Base-by-base conservation (phyloP, 2,329 filamentous ascomycete species). In the Talaromyces verruculosus region DNA sequence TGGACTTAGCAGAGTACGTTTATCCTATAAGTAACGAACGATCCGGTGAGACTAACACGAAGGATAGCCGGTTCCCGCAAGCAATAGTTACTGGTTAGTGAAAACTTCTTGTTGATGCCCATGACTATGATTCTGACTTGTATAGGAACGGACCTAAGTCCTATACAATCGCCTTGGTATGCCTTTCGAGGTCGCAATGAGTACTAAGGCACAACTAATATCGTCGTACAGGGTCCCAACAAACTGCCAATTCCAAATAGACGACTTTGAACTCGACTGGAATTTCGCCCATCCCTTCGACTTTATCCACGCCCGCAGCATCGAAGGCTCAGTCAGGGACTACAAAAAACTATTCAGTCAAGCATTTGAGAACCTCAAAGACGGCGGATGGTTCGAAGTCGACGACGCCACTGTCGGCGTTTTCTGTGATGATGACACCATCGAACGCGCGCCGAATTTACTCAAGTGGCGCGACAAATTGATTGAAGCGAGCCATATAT, bases 251-350 rank as follows among this genome's bases (percentile, higher is more conserved):
- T 66, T 68, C 22, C 57, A 65, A 35, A 60, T 75, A 28, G 73
- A 74, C 33, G 73, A 75, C 59, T 71, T 69, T 39, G 70, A 74
- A 43, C 62, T 70, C n/a, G 69, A 72, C 5, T 75, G 73, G 73
- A 69, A 68, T 3, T 75, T 72, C 58, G 65, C 64, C 10, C 10
- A 43, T 19, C 30, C 59, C 3, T 75, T 75, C 49, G 73, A 74
- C 61, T 72, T 68, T 57, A 72, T 75, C 41, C 73, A 73, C 61
- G 68, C 69, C 28, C 71, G 72, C 28, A 69, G 67, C 39, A 67
- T 74, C 64, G 69, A 67, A 35, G 73, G 72, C n/a, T 68, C 69
- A 22, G 74, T 74, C 58, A 68, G 64, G 4, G 69, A 75, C 59
- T 73, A 72, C 71, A 67, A 66, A 1, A 68, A 68, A 43, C 67